Evolutionary conservation across 1,139 yeast genomes (phyloP).

Genomic region (Kodamaea plutei): DNA sequence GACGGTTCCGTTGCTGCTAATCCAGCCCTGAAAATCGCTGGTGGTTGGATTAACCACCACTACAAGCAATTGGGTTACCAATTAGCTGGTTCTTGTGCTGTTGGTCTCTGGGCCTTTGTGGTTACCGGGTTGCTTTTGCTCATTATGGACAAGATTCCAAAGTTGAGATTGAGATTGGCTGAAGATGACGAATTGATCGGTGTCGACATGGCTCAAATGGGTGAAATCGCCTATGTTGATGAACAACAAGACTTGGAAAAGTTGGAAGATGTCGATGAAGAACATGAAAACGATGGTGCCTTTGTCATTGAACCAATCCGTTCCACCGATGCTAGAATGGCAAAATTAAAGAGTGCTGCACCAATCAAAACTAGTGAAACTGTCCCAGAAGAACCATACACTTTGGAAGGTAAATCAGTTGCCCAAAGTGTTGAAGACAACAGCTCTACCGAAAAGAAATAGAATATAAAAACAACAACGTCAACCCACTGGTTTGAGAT

Average conservation of each 20-base stretch:
- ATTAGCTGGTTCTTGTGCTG: conserved; percentile 76
- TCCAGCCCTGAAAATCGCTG: conserved; percentile 48
- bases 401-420: conserved; percentile 11
- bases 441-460: conserved; percentile 8
- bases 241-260: conserved; percentile 11
- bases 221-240: conserved; percentile 75
- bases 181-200: conserved; percentile 91
- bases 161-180: conserved; percentile 74
- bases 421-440: conserved; percentile 7
- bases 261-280: conserved; percentile 1
- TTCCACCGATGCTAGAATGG: conserved; percentile 46
- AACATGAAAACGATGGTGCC: conserved; percentile 23
- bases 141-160: conserved; percentile 76
- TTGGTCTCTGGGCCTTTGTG: conserved; percentile 75
- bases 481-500: conserved; percentile 1
- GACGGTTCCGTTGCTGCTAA: conserved; percentile 58
- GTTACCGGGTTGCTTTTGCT: conserved; percentile 70
- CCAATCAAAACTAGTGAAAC: conserved; percentile 11
- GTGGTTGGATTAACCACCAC: conserved; percentile 95
- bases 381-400: conserved; percentile 8
- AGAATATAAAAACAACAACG: conserved; percentile 4
- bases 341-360: conserved; percentile 28
- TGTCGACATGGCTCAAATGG: conserved; percentile 83
- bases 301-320: conserved; percentile 76
- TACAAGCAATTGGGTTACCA: conserved; percentile 89